Evolutionary conservation across 1,139 yeast genomes (phyloP), one percentile per base, ranked within the genome.

Genomic region (Chernovozyma sophiae-reginae): DNA sequence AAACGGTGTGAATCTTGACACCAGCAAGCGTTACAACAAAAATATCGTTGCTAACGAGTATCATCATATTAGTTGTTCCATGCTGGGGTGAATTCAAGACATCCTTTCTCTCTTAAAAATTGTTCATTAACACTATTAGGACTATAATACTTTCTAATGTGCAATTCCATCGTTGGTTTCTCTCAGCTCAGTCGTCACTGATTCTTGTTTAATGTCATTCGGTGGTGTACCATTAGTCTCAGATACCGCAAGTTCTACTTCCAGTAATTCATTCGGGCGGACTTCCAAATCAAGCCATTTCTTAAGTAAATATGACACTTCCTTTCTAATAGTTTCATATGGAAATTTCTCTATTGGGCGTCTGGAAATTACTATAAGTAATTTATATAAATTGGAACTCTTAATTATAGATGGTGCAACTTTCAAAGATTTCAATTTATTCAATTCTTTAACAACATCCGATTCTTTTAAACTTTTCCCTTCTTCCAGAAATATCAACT

Each of bases 281-380:
- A 37, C 25, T n/a, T 31, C 39, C 33, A 66, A 43, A 15, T 51
- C 56, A 30, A 60, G 44, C 39, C 54, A 49, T 11, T 47, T 43
- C 17, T 39, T 37, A 36, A 68, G 55, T 4, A 63, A 41, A 14
- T 43, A 42, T n/a, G 45, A 45, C 10, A 64, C 53, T 20, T 46
- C 47, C 3, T 39, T 41, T 26, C 56, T 50, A 14, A 65, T 48
- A 13, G 39, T 37, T n/a, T 38, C 43, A 26, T 50, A 36, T 3
- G 52, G 51, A 25, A 56, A 55, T 17, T 31, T 32, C 20, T 52
- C 55, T 4, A 38, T 38, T 3, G 61, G 57, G 40, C 56, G 59
- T 38, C 73, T 56, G n/a, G 68, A 52, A 40, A 68, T 46, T 18
- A 56, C 58, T 33, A 68, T 52, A 31, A 62, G 53, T 27, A 68